Conservation (phyloP, 371 early-diverging fungal species). For the Lichtheimia corymbifera region DNA sequence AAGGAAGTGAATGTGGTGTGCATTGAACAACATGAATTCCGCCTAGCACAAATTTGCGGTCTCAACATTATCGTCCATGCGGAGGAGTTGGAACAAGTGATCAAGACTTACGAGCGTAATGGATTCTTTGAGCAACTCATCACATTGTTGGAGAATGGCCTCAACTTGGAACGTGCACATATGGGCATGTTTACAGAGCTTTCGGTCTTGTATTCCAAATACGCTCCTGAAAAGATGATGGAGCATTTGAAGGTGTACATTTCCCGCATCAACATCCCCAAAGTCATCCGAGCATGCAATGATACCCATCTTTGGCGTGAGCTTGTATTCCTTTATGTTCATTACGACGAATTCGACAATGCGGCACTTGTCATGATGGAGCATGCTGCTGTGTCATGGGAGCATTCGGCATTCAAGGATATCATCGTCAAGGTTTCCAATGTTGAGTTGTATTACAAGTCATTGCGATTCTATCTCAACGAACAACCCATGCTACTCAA, state of each 20-base stretch:
- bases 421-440: constrained; percentile 94
- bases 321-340: constrained; percentile 94
- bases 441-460: constrained; percentile 95
- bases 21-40: constrained; percentile 91
- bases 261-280: constrained; percentile 96
- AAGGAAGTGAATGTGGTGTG: constrained; percentile 96
- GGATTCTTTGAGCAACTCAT: constrained; percentile 93
- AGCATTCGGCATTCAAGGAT: constrained; percentile 95
- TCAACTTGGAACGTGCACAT: constrained; percentile 96
- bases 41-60: constrained; percentile 97
- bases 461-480: constrained; percentile 93
- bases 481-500: constrained; percentile 92
- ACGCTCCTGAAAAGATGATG: constrained; percentile 92
- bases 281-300: constrained; percentile 94
- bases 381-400: constrained; percentile 92
- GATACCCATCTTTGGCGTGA: constrained; percentile 95
- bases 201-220: constrained; percentile 94
- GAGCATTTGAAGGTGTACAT: constrained; percentile 95
- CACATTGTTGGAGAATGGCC: constrained; percentile 85
- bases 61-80: constrained; percentile 94
- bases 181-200: constrained; percentile 99
- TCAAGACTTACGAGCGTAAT: constrained; percentile 82
- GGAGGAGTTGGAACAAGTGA: constrained; percentile 90
- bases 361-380: constrained; percentile 93
- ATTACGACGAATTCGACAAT: constrained; percentile 98